Evolutionary conservation across 768 basidiomycete genomes (phyloP).

Genomic region (Pleurotus giganteus): DNA sequence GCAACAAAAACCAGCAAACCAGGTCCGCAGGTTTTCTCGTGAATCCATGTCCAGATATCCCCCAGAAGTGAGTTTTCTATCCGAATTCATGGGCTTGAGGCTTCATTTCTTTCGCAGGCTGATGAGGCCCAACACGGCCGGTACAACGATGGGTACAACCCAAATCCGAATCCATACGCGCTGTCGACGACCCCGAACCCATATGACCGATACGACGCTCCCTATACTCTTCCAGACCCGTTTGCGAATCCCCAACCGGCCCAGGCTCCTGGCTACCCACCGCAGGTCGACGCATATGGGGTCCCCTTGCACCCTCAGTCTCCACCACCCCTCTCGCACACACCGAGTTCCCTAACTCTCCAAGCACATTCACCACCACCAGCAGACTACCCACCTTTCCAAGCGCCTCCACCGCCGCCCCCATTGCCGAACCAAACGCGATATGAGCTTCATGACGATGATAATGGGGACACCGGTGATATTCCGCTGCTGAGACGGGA

Average conservation of each 20-base stretch:
- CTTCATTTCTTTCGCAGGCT: conserved; percentile 33
- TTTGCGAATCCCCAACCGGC: conserved; percentile 20
- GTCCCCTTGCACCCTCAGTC: conserved; percentile 22
- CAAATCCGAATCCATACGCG: conserved; percentile 49
- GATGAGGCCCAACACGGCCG: conserved; percentile 62
- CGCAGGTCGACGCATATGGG: conserved; percentile 13
- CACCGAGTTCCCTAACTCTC: conserved; percentile 12
- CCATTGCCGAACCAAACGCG: conserved; percentile 20
- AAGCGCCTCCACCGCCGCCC: conserved; percentile 21
- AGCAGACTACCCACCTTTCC: conserved; percentile 21
- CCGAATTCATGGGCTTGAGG: not conserved
- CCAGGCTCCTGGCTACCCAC: conserved; percentile 19
- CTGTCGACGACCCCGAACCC: conserved; percentile 31
- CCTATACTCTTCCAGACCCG: conserved; percentile 18
- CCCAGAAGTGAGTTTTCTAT: not conserved
- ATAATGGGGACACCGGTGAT: conserved; percentile 54
- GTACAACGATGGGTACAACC: conserved; percentile 67
- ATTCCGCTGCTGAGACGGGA: conserved; percentile 64
- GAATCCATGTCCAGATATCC: conserved; percentile 7
- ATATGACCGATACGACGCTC: conserved; percentile 38
- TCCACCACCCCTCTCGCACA: conserved; percentile 20
- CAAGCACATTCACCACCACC: conserved; percentile 7
- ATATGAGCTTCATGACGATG: conserved; percentile 43
- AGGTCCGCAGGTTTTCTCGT: not conserved
- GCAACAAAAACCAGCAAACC: not conserved